Conservation (phyloP, 345 rosid genomes). For the Leavenworthia alabamica region DNA sequence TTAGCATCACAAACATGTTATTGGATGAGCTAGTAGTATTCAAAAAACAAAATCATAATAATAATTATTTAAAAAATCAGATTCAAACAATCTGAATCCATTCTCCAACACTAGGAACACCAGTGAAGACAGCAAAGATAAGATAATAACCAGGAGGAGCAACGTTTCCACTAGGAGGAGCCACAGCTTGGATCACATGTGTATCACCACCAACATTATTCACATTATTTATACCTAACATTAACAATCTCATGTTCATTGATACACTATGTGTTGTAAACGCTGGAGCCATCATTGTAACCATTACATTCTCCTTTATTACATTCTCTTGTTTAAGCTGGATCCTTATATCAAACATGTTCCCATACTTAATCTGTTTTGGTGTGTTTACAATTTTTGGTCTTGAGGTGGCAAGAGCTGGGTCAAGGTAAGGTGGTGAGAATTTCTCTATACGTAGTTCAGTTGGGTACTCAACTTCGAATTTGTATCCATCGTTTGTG, state of each 20-base stretch:
- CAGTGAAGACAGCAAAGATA: constrained; percentile 38
- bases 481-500: constrained; percentile 52
- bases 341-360: constrained; percentile 22
- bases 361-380: constrained; percentile 23
- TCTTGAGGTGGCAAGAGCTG: constrained; percentile 20
- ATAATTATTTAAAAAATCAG: neutral
- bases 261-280: constrained; percentile 59
- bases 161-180: constrained; percentile 39
- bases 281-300: constrained; percentile 53
- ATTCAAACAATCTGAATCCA: constrained; percentile 48
- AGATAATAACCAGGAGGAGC: constrained; percentile 60
- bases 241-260: constrained; percentile 57
- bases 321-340: neutral
- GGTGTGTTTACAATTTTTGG: constrained; percentile 28
- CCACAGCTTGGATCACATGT: constrained; percentile 18
- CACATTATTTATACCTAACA: constrained; percentile 27
- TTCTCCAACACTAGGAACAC: constrained; percentile 42
- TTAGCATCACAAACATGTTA: neutral
- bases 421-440: constrained; percentile 63
- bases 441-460: constrained; percentile 61
- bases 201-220: neutral
- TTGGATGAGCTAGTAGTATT: neutral
- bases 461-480: constrained; percentile 48
- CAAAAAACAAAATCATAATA: neutral
- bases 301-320: constrained; percentile 16